Evolutionary conservation across 345 rosid species (phyloP).

Genomic region (Camelina laxa): DNA sequence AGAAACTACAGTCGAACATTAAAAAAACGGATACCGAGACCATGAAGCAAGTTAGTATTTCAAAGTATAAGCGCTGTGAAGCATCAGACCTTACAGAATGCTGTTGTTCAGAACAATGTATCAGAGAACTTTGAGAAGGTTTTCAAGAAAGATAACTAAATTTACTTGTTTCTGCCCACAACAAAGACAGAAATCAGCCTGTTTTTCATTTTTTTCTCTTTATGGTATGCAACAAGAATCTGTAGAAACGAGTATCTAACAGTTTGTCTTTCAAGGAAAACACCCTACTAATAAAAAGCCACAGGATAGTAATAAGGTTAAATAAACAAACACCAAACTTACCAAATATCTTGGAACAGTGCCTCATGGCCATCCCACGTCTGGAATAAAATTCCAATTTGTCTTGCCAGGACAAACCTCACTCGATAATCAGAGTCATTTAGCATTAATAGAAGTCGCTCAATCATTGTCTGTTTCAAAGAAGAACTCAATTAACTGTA

Average conservation of each 20-base stretch:
- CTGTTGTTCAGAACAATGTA: conserved; percentile 1
- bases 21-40: not conserved
- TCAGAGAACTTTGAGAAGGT: conserved; percentile 18
- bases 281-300: conserved; percentile 14
- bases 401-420: conserved; percentile 65
- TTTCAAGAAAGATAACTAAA: not conserved
- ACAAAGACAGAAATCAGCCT: conserved; percentile 25
- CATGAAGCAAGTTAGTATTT: not conserved
- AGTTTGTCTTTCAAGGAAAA: conserved; percentile 20
- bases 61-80: conserved; percentile 10
- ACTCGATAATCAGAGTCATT: conserved; percentile 92
- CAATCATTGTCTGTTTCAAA: conserved; percentile 75
- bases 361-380: conserved; percentile 99
- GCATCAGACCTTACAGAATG: conserved; percentile 25
- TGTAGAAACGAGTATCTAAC: conserved; percentile 24
- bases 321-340: conserved; percentile 46
- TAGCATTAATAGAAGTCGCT: conserved; percentile 65
- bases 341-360: conserved; percentile 91
- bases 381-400: conserved; percentile 83
- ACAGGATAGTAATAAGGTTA: not conserved
- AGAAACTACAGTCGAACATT: not conserved
- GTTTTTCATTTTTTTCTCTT: not conserved
- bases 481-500: conserved; percentile 17
- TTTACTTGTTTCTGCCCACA: conserved; percentile 6
- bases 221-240: conserved; percentile 1